These are phyloP conservation scores for Caloboletus firmus DNA, from an alignment of 1,284 basidiomycete genomes.

Conservation along the genomic window DNA sequence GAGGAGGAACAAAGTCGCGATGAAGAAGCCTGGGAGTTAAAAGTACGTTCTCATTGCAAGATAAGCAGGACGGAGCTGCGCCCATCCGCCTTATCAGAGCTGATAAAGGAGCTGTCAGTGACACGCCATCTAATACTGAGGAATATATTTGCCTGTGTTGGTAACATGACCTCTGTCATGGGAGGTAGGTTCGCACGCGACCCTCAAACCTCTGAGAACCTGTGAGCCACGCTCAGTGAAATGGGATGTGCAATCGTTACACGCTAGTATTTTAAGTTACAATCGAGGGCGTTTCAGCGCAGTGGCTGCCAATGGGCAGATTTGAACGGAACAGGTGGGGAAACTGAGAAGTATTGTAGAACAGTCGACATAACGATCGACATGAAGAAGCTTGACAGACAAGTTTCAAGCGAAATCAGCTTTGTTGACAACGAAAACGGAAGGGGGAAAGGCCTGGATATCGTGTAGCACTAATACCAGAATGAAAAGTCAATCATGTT, in stretches of 20 bases:
- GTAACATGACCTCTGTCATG: constrained; percentile 15
- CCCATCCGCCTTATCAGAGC: constrained; percentile 10
- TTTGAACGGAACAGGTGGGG: neutral
- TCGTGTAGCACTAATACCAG: no score
- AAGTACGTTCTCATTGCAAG: constrained; percentile 2
- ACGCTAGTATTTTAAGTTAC: neutral
- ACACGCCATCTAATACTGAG: neutral
- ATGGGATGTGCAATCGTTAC: neutral
- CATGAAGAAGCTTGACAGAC: neutral
- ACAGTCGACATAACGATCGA: neutral
- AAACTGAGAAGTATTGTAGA: no score
- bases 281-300: neutral
- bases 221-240: neutral
- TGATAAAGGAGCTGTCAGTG: constrained; percentile 7
- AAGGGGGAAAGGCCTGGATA: no score
- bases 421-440: neutral
- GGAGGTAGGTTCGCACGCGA: constrained; percentile 7
- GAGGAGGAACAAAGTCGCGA: neutral
- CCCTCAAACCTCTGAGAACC: neutral
- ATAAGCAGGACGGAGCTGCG: constrained; percentile 3
- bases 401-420: neutral
- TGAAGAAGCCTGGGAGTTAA: constrained; percentile 3
- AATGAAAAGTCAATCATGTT: no score
- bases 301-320: neutral
- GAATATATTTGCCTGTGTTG: constrained; percentile 6